phyloP scores from a whole-genome alignment of 2,329 filamentous ascomycete genomes.

The Rhinocladiella similis region DNA sequence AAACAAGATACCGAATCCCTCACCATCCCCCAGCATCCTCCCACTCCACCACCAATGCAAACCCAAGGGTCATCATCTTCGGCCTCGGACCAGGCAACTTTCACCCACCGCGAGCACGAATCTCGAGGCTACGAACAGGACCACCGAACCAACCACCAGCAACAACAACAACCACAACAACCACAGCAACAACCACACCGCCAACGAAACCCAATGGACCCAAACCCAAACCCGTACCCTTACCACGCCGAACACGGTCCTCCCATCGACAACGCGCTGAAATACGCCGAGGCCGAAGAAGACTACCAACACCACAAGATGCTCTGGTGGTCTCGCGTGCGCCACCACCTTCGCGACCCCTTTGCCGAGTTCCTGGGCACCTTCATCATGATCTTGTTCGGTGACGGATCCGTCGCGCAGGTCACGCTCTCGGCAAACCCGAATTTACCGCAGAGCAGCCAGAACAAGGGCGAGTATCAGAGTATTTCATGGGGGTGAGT shows the following conservation, averaged over 20 bases:
- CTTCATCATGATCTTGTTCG: conserved; percentile 63
- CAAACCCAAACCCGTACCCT: conserved; percentile 11
- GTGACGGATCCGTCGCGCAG: conserved; percentile 64
- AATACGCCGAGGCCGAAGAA: conserved; percentile 27
- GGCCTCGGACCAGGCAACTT: conserved; percentile 22
- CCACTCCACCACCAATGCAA: conserved; percentile 6
- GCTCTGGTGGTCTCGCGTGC: conserved; percentile 52
- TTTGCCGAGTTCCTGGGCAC: conserved; percentile 64
- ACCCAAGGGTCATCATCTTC: conserved; percentile 18
- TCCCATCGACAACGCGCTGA: conserved; percentile 30
- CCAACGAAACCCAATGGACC: conserved; percentile 5
- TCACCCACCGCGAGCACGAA: conserved; percentile 19
- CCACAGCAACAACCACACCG: too few relatives aligned
- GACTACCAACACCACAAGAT: conserved; percentile 36
- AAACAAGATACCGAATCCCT: background rate
- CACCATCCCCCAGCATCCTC: conserved; percentile 10
- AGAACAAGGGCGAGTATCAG: conserved; percentile 39
- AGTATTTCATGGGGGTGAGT: conserved; percentile 42
- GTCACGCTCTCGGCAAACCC: conserved; percentile 51
- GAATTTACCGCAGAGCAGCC: conserved; percentile 25
- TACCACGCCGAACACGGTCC: conserved; percentile 28
- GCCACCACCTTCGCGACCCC: conserved; percentile 51
- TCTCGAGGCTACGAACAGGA: too few relatives aligned
- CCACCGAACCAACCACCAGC: background rate
- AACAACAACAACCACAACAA: too few relatives aligned